Conservation (phyloP, 441 rosid species). For the Croton setiger region DNA sequence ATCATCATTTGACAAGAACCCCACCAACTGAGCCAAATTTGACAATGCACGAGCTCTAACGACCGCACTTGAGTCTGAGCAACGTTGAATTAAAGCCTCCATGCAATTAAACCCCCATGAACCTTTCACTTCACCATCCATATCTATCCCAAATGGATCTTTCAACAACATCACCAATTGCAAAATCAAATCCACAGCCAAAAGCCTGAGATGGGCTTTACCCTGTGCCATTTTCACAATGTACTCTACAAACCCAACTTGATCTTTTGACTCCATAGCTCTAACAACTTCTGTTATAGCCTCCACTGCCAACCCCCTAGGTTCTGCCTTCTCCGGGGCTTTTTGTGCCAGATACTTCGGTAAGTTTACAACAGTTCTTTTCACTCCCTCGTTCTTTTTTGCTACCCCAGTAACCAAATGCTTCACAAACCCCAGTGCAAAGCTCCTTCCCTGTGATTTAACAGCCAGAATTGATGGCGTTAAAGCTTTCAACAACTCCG, state of each 20-base stretch:
- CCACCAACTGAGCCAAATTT: conserved; percentile 76
- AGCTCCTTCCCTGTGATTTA: conserved; percentile 68
- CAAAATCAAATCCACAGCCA: conserved; percentile 77
- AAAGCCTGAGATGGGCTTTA: conserved; percentile 58
- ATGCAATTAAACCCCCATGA: conserved; percentile 63
- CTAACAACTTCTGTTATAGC: conserved; percentile 67
- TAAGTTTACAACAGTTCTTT: conserved; percentile 53
- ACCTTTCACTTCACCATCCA: conserved; percentile 26
- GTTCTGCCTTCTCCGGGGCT: conserved; percentile 94
- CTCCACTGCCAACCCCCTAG: conserved; percentile 75
- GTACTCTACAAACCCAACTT: conserved; percentile 47
- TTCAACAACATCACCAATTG: conserved; percentile 45
- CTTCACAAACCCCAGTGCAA: conserved; percentile 56
- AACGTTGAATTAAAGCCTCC: conserved; percentile 63
- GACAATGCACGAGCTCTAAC: conserved; percentile 81
- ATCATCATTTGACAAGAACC: conserved; percentile 46
- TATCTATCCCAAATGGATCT: conserved; percentile 42
- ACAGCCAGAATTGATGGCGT: conserved; percentile 54
- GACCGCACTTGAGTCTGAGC: conserved; percentile 53
- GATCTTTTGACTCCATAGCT: conserved; percentile 53
- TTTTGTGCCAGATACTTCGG: conserved; percentile 64
- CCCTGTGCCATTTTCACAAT: conserved; percentile 68
- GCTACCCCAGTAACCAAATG: conserved; percentile 34
- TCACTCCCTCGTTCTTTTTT: conserved; percentile 39
- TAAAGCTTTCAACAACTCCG: conserved; percentile 64